Percentiles rank a stretch among this genome's conserved stretches.
phyloP scores from a whole-genome alignment of 1,284 basidiomycete species.

The Cerrena zonata region DNA sequence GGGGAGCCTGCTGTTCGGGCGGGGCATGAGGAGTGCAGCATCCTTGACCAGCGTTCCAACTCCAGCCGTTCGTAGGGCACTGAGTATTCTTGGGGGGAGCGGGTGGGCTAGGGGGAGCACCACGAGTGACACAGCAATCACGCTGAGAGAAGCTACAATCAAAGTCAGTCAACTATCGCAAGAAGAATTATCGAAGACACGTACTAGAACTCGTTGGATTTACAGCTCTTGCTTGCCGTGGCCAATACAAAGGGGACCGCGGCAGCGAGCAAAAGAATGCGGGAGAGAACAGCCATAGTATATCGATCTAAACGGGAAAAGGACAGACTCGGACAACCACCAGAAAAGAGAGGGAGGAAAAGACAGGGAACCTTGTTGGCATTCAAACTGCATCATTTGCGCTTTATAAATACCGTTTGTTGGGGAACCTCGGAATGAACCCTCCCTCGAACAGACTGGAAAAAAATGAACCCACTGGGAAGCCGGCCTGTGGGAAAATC shows the following conservation, averaged over 20 bases:
- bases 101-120: constrained; percentile 38
- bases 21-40: constrained; percentile 41
- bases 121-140: constrained; percentile 43
- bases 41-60: constrained; percentile 31
- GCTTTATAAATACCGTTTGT: not conserved
- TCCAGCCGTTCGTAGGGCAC: constrained; percentile 32
- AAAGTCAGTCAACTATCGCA: not conserved
- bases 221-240: not conserved
- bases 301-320: constrained; percentile 21
- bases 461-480: not conserved
- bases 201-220: constrained; percentile 8
- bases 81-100: constrained; percentile 40
- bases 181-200: not conserved
- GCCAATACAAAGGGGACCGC: constrained; percentile 26
- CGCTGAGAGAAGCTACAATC: constrained; percentile 37
- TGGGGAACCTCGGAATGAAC: not conserved
- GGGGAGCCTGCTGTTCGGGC: constrained; percentile 31
- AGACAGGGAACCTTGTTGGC: constrained; percentile 14
- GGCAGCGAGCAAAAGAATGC: constrained; percentile 23
- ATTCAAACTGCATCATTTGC: not conserved
- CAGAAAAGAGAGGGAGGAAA: constrained; percentile 12
- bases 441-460: not conserved
- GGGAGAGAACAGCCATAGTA: constrained; percentile 27
- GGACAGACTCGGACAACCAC: constrained; percentile 17
- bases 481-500: not conserved